Percentiles rank a stretch among this genome's conserved stretches.
Conservation (phyloP, 805 yeast species). For the Zygoascus ofunaensis region DNA sequence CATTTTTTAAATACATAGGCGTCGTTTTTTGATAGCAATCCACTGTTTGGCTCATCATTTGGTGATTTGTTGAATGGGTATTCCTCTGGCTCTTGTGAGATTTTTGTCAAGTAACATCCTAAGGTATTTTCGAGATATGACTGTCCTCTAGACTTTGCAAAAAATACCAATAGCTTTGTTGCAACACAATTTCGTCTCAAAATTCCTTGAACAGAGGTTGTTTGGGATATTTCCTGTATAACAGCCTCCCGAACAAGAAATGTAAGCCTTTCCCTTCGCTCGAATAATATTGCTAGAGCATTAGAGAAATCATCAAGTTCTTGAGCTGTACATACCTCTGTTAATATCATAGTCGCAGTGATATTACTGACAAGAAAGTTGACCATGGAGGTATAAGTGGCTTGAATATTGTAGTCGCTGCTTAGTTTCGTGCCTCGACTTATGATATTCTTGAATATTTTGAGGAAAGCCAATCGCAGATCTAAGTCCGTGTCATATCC, state of each 20-base stretch:
- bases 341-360: constrained; percentile 42
- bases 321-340: constrained; percentile 52
- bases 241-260: constrained; percentile 46
- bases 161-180: constrained; percentile 63
- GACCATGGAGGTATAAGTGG: constrained; percentile 18
- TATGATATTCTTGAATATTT: constrained; percentile 64
- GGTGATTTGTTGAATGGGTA: constrained; percentile 49
- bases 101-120: constrained; percentile 46
- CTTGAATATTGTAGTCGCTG: constrained; percentile 14
- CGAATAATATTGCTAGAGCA: constrained; percentile 49
- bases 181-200: constrained; percentile 76
- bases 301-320: constrained; percentile 67
- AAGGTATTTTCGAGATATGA: constrained; percentile 47
- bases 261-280: constrained; percentile 27
- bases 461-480: constrained; percentile 63
- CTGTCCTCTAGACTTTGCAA: constrained; percentile 58
- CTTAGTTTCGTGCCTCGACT: constrained; percentile 26
- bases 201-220: constrained; percentile 59
- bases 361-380: constrained; percentile 15
- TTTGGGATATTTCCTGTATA: constrained; percentile 50
- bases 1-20: constrained; percentile 45
- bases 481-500: constrained; percentile 62
- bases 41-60: constrained; percentile 24
- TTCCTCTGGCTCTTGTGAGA: constrained; percentile 39
- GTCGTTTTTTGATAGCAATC: constrained; percentile 26